Evolutionary conservation across 306 rosid species (phyloP).

Genomic region (Gynostemma pentaphyllum): DNA sequence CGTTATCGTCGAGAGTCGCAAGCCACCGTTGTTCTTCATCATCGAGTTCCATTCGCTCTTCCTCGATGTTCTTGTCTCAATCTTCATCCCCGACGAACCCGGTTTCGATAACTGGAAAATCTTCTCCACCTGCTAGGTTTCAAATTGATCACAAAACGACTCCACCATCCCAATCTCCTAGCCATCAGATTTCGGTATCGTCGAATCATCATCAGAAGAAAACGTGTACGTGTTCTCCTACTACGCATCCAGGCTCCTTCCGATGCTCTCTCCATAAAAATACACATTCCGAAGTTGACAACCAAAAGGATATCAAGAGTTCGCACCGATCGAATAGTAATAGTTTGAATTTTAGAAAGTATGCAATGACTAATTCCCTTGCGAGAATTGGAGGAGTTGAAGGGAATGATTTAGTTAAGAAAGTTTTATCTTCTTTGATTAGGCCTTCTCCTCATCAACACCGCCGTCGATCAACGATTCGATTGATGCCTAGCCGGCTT

Average conservation of each 20-base stretch:
- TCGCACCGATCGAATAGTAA: constrained; percentile 7
- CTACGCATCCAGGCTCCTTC: constrained; percentile 86
- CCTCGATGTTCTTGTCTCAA: constrained; percentile 33
- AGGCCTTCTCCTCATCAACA: constrained; percentile 91
- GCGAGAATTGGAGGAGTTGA: constrained; percentile 86
- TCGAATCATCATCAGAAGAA: constrained; percentile 36
- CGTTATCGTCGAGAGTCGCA: constrained; percentile 36
- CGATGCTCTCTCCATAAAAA: constrained; percentile 76
- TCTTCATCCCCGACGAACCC: constrained; percentile 53
- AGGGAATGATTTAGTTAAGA: constrained; percentile 55
- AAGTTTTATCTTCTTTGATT: constrained; percentile 68
- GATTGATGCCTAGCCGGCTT: constrained; percentile 68
- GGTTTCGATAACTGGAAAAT: constrained; percentile 22
- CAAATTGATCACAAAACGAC: constrained; percentile 53
- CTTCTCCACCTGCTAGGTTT: constrained; percentile 44
- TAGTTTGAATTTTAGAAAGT: constrained; percentile 74
- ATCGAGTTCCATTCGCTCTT: constrained; percentile 42
- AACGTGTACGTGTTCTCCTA: constrained; percentile 82
- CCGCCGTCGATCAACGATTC: constrained; percentile 48
- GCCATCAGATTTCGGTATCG: too few relatives aligned
- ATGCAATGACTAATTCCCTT: constrained; percentile 87
- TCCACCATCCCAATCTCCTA: constrained; percentile 38
- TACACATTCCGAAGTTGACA: too few relatives aligned
- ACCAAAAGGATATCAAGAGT: too few relatives aligned
- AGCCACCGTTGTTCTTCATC: constrained; percentile 24